These are phyloP conservation scores for Paraphaeosphaeria sporulosa DNA, from an alignment of 2,329 filamentous ascomycete species.

Conservation along the genomic window DNA sequence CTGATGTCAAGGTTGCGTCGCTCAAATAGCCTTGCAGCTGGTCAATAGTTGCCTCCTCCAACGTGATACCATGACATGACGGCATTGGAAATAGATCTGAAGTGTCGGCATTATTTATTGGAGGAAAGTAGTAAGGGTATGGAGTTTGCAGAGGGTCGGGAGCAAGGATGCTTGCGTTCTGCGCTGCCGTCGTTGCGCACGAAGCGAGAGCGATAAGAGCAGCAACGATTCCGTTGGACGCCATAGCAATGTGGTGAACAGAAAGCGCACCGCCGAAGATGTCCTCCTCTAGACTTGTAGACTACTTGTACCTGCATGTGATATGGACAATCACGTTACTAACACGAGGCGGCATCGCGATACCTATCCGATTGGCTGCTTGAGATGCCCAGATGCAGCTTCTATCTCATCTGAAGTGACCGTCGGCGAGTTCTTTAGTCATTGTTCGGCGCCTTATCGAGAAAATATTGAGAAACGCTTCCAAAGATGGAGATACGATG, in stretches of 20 bases:
- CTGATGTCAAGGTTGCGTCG: conserved; percentile 48
- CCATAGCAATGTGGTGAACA: background rate
- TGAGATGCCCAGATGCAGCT: no score
- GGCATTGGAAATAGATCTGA: conserved; percentile 67
- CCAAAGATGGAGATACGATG: no score
- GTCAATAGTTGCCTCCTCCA: conserved; percentile 76
- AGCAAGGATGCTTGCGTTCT: conserved; percentile 20
- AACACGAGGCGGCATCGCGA: background rate
- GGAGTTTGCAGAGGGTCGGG: conserved; percentile 35
- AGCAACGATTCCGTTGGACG: background rate
- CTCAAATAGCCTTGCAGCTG: conserved; percentile 68
- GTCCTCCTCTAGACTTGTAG: no score
- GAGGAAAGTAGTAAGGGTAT: conserved; percentile 48
- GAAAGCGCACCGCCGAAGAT: no score
- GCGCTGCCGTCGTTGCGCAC: conserved; percentile 14
- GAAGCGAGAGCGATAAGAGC: conserved; percentile 6
- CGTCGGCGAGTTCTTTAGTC: no score
- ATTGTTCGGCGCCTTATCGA: no score
- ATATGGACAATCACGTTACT: background rate
- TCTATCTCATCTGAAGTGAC: background rate
- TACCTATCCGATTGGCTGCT: background rate
- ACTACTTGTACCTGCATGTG: conserved; percentile 1
- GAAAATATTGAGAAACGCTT: no score
- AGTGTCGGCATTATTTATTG: conserved; percentile 32
- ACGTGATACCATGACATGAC: conserved; percentile 64